phyloP scores from a whole-genome alignment of 169 alveolate genomes.

The Cystoisospora suis region DNA sequence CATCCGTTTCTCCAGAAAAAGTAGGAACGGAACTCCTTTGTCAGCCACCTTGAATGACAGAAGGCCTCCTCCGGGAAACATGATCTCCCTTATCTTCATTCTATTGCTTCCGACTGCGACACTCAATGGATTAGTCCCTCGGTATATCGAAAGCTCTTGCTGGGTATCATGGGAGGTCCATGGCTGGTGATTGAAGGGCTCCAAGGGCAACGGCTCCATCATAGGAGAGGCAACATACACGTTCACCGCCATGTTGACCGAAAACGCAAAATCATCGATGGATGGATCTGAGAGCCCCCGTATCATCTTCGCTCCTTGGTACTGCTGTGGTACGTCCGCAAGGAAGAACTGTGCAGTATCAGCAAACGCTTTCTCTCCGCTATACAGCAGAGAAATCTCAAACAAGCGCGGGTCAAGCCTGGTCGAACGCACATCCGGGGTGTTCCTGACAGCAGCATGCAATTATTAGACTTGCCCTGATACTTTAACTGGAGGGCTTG shows the following conservation, averaged over 20 bases:
- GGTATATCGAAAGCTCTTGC: neutral
- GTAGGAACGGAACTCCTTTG: slow-evolving; percentile 32
- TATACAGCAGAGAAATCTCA: slow-evolving; percentile 63
- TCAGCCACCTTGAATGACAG: neutral
- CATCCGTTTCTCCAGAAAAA: slow-evolving; percentile 18
- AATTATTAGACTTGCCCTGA: slow-evolving; percentile 27
- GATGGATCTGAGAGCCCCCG: slow-evolving; percentile 53
- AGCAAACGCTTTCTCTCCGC: slow-evolving; percentile 69
- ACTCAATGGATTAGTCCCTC: slow-evolving; percentile 10
- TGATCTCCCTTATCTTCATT: neutral
- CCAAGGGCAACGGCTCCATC: slow-evolving; percentile 42
- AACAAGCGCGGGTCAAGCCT: slow-evolving; percentile 72
- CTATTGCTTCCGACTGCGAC: neutral
- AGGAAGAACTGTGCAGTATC: slow-evolving; percentile 69
- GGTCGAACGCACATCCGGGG: neutral
- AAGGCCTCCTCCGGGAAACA: neutral
- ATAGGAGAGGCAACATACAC: slow-evolving; percentile 72
- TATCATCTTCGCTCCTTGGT: slow-evolving; percentile 70
- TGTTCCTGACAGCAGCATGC: neutral
- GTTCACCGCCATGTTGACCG: slow-evolving; percentile 71
- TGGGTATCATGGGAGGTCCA: slow-evolving; percentile 41
- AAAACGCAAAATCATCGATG: slow-evolving; percentile 29
- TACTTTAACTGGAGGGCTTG: slow-evolving; percentile 60
- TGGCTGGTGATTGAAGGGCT: neutral
- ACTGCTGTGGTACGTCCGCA: slow-evolving; percentile 72